These are phyloP conservation scores for Dothidotthia symphoricarpi DNA, from an alignment of 2,329 filamentous ascomycete species.

Conservation along the genomic window DNA sequence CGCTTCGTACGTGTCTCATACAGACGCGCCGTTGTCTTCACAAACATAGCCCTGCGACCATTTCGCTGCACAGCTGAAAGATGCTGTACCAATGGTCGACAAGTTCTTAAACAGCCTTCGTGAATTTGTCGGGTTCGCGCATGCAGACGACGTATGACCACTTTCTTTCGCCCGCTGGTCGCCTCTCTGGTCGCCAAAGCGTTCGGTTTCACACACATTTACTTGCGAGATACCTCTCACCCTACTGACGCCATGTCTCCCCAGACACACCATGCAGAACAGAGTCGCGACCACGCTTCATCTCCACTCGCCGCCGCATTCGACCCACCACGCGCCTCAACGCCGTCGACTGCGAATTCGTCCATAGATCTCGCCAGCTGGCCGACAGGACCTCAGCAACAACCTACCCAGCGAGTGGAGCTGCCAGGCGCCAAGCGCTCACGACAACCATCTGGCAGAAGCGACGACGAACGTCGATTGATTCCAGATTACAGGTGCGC, in stretches of 20 bases:
- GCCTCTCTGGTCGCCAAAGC: not conserved
- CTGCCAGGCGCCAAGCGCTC: not conserved
- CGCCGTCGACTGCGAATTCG: not conserved
- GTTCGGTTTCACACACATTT: not conserved
- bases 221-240: not conserved
- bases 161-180: constrained; percentile 4
- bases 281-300: not conserved
- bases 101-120: constrained; percentile 4
- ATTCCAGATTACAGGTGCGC: constrained; percentile 16
- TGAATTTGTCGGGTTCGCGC: constrained; percentile 6
- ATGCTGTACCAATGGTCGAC: constrained; percentile 7
- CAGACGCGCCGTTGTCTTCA: too few species aligned
- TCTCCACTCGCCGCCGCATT: constrained; percentile 1
- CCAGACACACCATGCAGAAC: constrained; percentile 23
- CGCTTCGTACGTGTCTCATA: too few species aligned
- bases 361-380: not conserved
- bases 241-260: constrained; percentile 18
- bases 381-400: constrained; percentile 1
- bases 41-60: too few species aligned
- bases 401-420: not conserved
- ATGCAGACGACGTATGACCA: constrained; percentile 8
- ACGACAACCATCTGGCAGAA: not conserved
- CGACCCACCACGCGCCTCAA: not conserved
- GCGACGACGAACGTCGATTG: constrained; percentile 17
- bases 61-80: too few species aligned